phyloP scores from a whole-genome alignment of 768 basidiomycete genomes.

The Vararia minispora region DNA sequence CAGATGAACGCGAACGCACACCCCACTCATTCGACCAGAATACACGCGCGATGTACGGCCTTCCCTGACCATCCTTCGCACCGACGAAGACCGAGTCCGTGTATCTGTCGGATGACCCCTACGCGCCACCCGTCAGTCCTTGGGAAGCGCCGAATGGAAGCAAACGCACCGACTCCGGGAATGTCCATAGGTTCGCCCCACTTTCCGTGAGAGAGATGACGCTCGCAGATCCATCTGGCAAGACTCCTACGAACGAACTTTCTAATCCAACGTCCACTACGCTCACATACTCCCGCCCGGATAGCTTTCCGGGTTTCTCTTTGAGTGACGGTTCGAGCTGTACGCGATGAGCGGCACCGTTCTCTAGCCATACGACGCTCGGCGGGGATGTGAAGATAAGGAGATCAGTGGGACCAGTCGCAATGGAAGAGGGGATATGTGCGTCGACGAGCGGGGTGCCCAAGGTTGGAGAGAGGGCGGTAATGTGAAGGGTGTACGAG shows the following conservation, averaged over 20 bases:
- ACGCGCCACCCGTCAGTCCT: no score
- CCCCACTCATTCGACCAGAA: constrained; percentile 50
- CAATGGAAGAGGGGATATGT: constrained; percentile 43
- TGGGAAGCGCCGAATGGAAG: background rate
- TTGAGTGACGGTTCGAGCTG: constrained; percentile 40
- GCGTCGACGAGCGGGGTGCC: constrained; percentile 39
- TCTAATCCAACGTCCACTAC: constrained; percentile 54
- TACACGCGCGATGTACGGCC: constrained; percentile 47
- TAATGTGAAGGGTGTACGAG: constrained; percentile 58
- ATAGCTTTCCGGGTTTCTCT: constrained; percentile 31
- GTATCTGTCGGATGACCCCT: constrained; percentile 32
- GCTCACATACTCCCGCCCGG: constrained; percentile 33
- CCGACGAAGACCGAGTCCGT: constrained; percentile 48
- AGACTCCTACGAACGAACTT: constrained; percentile 55
- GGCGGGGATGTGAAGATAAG: constrained; percentile 23
- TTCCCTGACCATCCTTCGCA: constrained; percentile 35
- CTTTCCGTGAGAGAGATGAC: constrained; percentile 40
- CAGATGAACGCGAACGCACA: constrained; percentile 28
- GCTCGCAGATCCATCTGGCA: constrained; percentile 41
- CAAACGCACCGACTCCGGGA: constrained; percentile 39
- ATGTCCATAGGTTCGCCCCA: constrained; percentile 38
- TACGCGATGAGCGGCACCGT: constrained; percentile 37
- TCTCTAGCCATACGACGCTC: constrained; percentile 44
- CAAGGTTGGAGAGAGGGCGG: constrained; percentile 42
- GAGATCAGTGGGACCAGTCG: constrained; percentile 24